These are phyloP conservation scores for Ephemerocybe angulata DNA, from an alignment of 768 basidiomycete genomes.

Conservation along the genomic window DNA sequence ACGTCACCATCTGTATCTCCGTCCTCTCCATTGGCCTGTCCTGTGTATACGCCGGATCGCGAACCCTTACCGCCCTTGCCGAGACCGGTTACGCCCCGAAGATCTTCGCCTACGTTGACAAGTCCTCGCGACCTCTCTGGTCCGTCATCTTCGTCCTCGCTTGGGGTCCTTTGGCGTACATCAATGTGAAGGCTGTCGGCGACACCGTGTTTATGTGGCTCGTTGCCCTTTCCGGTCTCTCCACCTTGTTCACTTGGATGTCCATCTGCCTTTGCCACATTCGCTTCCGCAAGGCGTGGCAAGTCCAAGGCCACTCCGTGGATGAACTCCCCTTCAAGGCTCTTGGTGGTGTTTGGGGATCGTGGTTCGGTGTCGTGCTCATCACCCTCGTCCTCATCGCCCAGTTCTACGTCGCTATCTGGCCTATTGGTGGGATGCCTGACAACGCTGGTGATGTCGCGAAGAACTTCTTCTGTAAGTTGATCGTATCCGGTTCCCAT, in stretches of 20 bases:
- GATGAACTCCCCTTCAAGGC: slow-evolving; percentile 45
- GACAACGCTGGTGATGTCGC: slow-evolving; percentile 25
- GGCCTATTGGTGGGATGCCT: slow-evolving; percentile 37
- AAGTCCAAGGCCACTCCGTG: slow-evolving; percentile 39
- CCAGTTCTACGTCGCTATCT: slow-evolving; percentile 44
- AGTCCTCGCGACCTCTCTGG: slow-evolving; percentile 43
- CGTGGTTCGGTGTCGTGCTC: slow-evolving; percentile 43
- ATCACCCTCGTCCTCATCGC: slow-evolving; percentile 39
- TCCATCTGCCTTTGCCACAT: slow-evolving; percentile 47
- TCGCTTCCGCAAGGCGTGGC: slow-evolving; percentile 44
- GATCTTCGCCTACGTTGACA: slow-evolving; percentile 43
- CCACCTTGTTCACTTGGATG: slow-evolving; percentile 44
- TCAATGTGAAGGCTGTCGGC: slow-evolving; percentile 33
- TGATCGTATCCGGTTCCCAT: background rate
- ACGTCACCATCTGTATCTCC: slow-evolving; percentile 42
- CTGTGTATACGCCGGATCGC: slow-evolving; percentile 43
- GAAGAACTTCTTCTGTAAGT: slow-evolving; percentile 37
- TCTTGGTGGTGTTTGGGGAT: slow-evolving; percentile 41
- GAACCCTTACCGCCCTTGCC: slow-evolving; percentile 42
- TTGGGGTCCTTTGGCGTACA: slow-evolving; percentile 39
- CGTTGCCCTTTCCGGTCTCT: slow-evolving; percentile 43
- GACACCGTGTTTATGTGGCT: slow-evolving; percentile 42
- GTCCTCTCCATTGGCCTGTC: slow-evolving; percentile 45
- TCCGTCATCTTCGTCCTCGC: slow-evolving; percentile 34
- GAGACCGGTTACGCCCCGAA: slow-evolving; percentile 47